These are phyloP conservation scores for Trichoderma orchidacearum DNA, from an alignment of 495 filamentous ascomycete genomes.

Conservation along the genomic window DNA sequence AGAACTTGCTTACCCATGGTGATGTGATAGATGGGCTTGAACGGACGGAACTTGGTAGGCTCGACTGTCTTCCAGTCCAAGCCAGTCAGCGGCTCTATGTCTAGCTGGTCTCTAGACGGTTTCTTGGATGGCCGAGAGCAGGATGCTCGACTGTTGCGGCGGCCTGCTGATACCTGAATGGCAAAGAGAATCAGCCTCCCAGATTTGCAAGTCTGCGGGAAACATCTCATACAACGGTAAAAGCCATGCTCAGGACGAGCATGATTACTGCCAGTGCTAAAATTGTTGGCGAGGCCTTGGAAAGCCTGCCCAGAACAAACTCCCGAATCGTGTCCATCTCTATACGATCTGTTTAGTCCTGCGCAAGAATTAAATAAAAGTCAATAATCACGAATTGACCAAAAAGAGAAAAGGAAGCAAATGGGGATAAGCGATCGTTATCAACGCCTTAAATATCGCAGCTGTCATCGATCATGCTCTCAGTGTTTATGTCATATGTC, in stretches of 20 bases:
- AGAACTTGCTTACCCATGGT: slow-evolving; percentile 54
- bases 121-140: background rate
- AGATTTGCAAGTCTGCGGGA: background rate
- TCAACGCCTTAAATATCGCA: no score
- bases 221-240: background rate
- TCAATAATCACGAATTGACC: background rate
- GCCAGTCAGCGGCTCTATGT: slow-evolving; percentile 37
- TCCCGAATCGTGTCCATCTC: background rate
- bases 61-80: slow-evolving; percentile 49
- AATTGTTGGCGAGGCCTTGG: background rate
- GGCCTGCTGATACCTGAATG: background rate
- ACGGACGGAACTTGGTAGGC: slow-evolving; percentile 49
- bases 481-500: no score
- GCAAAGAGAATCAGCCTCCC: background rate
- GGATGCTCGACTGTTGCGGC: background rate
- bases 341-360: background rate
- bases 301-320: background rate
- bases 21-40: slow-evolving; percentile 58
- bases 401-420: background rate
- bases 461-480: no score
- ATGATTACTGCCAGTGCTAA: background rate
- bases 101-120: background rate
- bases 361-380: background rate
- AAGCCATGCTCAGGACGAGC: background rate
- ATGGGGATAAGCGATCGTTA: no score